Conservation (phyloP, 768 basidiomycete species). For the Boletus speciosus region DNA sequence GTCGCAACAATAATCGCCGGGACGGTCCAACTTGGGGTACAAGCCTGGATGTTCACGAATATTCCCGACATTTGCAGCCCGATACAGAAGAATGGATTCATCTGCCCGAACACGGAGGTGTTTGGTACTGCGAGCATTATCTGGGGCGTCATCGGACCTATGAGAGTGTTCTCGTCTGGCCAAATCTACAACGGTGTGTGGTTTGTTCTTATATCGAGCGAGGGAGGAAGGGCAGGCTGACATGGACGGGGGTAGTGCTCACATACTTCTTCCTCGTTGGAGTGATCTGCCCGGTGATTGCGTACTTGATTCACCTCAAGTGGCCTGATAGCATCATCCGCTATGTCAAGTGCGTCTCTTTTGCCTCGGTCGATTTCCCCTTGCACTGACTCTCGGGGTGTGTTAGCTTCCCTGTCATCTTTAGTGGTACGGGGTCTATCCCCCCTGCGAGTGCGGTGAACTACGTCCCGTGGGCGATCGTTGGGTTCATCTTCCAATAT, state of each 20-base stretch:
- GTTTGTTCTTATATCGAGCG: background rate
- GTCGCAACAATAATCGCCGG: slow-evolving; percentile 59
- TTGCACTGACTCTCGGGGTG: background rate
- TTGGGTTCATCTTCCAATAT: slow-evolving; percentile 66
- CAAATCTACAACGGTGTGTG: slow-evolving; percentile 51
- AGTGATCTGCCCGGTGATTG: slow-evolving; percentile 52
- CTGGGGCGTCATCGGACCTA: slow-evolving; percentile 81
- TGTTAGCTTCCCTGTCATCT: slow-evolving; percentile 43
- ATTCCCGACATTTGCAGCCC: slow-evolving; percentile 34
- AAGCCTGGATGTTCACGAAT: slow-evolving; percentile 55
- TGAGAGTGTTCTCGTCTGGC: slow-evolving; percentile 63
- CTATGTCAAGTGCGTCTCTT: slow-evolving; percentile 55
- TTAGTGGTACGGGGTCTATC: slow-evolving; percentile 56
- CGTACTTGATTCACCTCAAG: slow-evolving; percentile 51
- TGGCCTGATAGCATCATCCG: slow-evolving; percentile 62
- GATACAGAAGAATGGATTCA: slow-evolving; percentile 49
- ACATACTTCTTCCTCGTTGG: slow-evolving; percentile 79
- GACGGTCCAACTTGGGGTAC: slow-evolving; percentile 64
- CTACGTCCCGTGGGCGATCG: slow-evolving; percentile 63
- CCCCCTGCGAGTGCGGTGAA: slow-evolving; percentile 67
- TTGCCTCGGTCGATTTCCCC: background rate
- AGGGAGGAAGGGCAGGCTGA: background rate
- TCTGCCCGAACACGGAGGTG: slow-evolving; percentile 65
- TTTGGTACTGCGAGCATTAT: slow-evolving; percentile 80
- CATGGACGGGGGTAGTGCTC: slow-evolving; percentile 32